Percentiles rank a stretch among this genome's conserved stretches.
phyloP scores from a whole-genome alignment of 495 filamentous ascomycete species.

The Amphirosellinia nigrospora region DNA sequence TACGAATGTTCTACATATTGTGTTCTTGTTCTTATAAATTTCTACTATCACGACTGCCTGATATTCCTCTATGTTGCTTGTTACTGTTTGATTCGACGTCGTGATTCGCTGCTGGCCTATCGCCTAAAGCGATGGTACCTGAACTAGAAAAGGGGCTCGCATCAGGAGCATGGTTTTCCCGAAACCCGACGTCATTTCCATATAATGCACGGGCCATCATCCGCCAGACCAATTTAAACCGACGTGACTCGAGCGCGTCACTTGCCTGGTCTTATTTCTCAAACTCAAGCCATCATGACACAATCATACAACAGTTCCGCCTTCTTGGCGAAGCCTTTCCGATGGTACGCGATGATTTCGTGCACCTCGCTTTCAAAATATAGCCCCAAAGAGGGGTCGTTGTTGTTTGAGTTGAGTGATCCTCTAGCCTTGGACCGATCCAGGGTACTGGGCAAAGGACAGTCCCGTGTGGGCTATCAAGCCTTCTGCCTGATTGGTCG shows the following conservation, averaged over 20 bases:
- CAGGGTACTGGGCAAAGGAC: constrained; percentile 24
- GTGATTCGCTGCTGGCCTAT: neutral
- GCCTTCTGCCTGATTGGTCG: constrained; percentile 36
- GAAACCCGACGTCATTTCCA: constrained; percentile 20
- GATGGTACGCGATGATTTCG: constrained; percentile 38
- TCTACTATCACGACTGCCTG: neutral
- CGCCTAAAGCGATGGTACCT: neutral
- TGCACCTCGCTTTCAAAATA: constrained; percentile 49
- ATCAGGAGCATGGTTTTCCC: constrained; percentile 26
- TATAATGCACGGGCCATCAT: constrained; percentile 4
- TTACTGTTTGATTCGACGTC: neutral
- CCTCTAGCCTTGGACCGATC: constrained; percentile 46
- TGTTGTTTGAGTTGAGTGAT: constrained; percentile 53
- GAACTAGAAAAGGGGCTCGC: constrained; percentile 9
- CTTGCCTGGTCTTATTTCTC: constrained; percentile 15
- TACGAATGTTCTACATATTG: too few relatives aligned
- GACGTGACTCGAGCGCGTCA: constrained; percentile 22
- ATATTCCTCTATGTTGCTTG: neutral
- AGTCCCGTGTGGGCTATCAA: constrained; percentile 17
- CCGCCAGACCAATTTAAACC: neutral
- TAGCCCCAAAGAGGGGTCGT: constrained; percentile 80
- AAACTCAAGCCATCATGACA: constrained; percentile 36
- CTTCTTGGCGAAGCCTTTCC: constrained; percentile 42
- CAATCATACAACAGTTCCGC: constrained; percentile 28
- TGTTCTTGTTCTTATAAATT: neutral